Conservation (phyloP, 2,329 filamentous ascomycete genomes). For the Dothiorella sarmentorum region DNA sequence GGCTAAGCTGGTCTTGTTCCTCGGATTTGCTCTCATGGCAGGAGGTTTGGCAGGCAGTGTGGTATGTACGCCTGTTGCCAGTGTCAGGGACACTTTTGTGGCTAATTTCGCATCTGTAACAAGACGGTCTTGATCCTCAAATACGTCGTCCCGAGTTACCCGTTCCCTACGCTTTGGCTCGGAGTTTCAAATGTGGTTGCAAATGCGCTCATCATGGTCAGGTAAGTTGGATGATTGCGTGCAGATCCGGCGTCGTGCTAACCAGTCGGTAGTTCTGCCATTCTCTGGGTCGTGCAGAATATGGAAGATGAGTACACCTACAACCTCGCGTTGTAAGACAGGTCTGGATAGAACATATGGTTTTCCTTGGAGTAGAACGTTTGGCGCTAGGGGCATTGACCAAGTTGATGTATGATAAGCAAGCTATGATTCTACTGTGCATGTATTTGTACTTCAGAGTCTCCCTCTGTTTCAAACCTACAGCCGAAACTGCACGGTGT, state of each 20-base stretch:
- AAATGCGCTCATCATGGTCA: slow-evolving; percentile 64
- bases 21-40: slow-evolving; percentile 67
- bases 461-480: no score
- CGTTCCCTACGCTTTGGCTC: slow-evolving; percentile 62
- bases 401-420: neutral
- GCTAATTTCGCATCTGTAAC: neutral
- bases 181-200: slow-evolving; percentile 64
- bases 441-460: no score
- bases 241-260: slow-evolving; percentile 22
- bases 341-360: neutral
- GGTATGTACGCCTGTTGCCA: slow-evolving; percentile 35
- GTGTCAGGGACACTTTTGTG: neutral
- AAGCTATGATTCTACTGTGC: neutral
- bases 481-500: no score
- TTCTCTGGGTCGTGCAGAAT: slow-evolving; percentile 68
- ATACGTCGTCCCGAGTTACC: slow-evolving; percentile 60
- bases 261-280: slow-evolving; percentile 50
- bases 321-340: slow-evolving; percentile 57
- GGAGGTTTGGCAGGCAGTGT: slow-evolving; percentile 65
- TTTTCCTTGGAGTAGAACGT: neutral
- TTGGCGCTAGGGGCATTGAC: neutral
- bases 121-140: slow-evolving; percentile 64
- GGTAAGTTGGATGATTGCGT: slow-evolving; percentile 44
- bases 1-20: slow-evolving; percentile 63
- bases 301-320: slow-evolving; percentile 73